Base-by-base conservation (phyloP, 768 basidiomycete genomes). In the Lactarius psammicola region DNA sequence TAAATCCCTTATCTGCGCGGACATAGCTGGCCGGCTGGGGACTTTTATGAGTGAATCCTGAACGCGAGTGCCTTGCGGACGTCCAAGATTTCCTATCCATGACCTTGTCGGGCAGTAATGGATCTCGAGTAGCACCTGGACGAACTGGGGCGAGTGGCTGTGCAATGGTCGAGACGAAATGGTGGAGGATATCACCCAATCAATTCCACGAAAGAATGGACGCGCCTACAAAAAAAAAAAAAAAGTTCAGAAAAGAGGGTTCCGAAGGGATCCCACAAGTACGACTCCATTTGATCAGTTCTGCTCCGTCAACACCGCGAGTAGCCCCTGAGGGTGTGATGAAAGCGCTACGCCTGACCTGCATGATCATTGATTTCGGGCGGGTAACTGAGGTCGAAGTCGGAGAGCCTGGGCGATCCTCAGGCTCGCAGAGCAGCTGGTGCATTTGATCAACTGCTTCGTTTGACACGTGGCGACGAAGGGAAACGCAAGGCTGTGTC, bases 41-140 rank as follows among this genome's bases (percentile, higher is more conserved):
- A 71, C 88, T 91, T 82, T 89, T 93, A 80, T 94, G 92, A 36
- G 92, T 93, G 78, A 94, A 94, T 58, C 92, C 92, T 65, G 89
- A 95, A 96, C 26, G 94, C 94, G 55, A 93, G 80, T 54, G 88
- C 87, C 79, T 98, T 97, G 71, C 95, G 88, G 68, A 95, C 87
- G 72, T 92, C 87, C 74, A 98, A 82, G 68, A 97, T 88, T 88
- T 74, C 85, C 68, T 86, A 84, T 54, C 96, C 95, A 74, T 97
- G 88, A 88, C 80, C 75, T 88, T 88, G 78, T 97, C 85, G 61
- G 87, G 84, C 63, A 98, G 85, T 71, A 99, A 78, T 17, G 93
- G 95, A 77, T 98, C 96, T 70, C 89, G 86, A 42, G 94, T 95
- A 40, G 87, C 87, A 72, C 97, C 90, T 67, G 86, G 82, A 66